Evolutionary conservation across 345 rosid species (phyloP).

Genomic region (Alliaria petiolata): DNA sequence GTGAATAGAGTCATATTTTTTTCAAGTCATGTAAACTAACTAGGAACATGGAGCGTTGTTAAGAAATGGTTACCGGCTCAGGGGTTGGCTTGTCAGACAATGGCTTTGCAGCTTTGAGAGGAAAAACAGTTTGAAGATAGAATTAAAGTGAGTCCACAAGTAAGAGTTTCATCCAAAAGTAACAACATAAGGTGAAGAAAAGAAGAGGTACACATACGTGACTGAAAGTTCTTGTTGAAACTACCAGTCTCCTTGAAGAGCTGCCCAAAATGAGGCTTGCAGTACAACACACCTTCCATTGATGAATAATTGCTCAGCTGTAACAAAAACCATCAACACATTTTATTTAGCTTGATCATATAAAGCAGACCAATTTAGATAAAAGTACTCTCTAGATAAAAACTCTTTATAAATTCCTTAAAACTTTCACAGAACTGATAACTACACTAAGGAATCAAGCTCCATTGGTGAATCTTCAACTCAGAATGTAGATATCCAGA

Average conservation of each 20-base stretch:
- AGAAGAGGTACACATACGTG: constrained; percentile 49
- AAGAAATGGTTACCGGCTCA: constrained; percentile 60
- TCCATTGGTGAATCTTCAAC: neutral
- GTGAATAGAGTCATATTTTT: neutral
- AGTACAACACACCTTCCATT: constrained; percentile 96
- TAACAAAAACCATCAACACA: constrained; percentile 8
- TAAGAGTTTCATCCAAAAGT: neutral
- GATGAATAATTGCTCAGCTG: constrained; percentile 95
- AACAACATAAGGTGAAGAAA: neutral
- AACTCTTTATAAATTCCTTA: neutral
- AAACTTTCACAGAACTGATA: neutral
- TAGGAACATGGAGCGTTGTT: constrained; percentile 7
- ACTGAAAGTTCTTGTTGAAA: constrained; percentile 89
- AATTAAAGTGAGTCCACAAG: constrained; percentile 7
- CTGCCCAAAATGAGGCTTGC: constrained; percentile 98
- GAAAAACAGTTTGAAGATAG: constrained; percentile 30
- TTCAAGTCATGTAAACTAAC: neutral
- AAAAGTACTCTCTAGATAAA: neutral
- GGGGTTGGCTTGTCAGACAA: constrained; percentile 84
- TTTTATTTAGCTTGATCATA: constrained; percentile 4
- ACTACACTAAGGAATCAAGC: neutral
- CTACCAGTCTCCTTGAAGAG: constrained; percentile 93
- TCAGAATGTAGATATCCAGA: neutral
- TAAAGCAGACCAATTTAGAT: neutral
- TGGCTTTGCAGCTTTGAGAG: constrained; percentile 79